These are phyloP conservation scores for Hypoxylon sp. DNA, from an alignment of 2,329 filamentous ascomycete genomes.

Conservation along the genomic window DNA sequence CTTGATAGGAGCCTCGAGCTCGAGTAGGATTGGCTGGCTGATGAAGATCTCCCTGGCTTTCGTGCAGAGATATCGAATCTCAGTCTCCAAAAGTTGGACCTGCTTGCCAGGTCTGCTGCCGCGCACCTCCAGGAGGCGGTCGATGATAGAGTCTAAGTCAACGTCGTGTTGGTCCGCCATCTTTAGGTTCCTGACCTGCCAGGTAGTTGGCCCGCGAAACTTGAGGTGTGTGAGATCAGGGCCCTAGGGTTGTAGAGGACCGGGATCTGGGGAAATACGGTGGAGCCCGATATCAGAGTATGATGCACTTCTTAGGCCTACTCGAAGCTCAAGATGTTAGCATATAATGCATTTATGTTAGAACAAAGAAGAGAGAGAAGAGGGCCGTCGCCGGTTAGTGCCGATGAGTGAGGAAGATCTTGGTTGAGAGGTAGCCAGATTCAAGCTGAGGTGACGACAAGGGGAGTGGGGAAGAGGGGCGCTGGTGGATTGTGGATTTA, in stretches of 20 bases:
- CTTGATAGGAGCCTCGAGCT: constrained; percentile 99
- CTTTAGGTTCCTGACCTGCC: constrained; percentile 60
- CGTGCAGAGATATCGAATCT: constrained; percentile 97
- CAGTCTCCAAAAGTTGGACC: constrained; percentile 94
- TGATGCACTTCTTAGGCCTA: constrained; percentile 53
- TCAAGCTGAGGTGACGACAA: constrained; percentile 46
- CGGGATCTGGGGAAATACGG: constrained; percentile 43
- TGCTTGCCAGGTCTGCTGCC: constrained; percentile 98
- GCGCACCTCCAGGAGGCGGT: constrained; percentile 95
- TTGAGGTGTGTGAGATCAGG: constrained; percentile 46
- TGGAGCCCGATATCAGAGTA: constrained; percentile 50
- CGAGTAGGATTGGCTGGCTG: constrained; percentile 96
- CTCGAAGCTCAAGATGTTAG: constrained; percentile 41
- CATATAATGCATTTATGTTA: constrained; percentile 28
- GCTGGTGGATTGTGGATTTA: constrained; percentile 44
- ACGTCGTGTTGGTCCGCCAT: constrained; percentile 85
- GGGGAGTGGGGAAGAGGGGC: constrained; percentile 54
- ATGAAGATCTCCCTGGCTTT: constrained; percentile 99
- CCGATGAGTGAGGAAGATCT: constrained; percentile 33
- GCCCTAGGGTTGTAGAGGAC: constrained; percentile 42
- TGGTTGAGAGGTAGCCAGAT: constrained; percentile 36
- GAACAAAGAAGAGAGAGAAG: constrained; percentile 18
- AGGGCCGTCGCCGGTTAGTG: constrained; percentile 1
- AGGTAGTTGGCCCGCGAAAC: constrained; percentile 59
- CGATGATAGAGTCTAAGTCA: constrained; percentile 99